These are phyloP conservation scores for Gigaspora rosea DNA, from an alignment of 192 early-diverging fungal genomes.

Conservation along the genomic window DNA sequence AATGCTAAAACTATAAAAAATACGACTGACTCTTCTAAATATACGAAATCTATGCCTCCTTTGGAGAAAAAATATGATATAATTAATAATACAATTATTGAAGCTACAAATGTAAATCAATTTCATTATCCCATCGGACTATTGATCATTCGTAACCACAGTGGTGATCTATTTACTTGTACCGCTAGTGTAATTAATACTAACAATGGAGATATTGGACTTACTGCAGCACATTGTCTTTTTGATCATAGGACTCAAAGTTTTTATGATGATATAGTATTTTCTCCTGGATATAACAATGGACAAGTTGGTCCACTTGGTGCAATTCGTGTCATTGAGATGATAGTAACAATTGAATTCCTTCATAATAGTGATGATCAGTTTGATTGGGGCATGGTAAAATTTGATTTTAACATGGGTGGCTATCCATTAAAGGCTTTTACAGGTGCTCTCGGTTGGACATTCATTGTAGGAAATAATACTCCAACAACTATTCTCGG, in stretches of 20 bases:
- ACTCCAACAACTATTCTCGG: not conserved
- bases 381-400: not conserved
- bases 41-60: not conserved
- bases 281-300: no score
- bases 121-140: not conserved
- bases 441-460: not conserved
- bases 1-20: not conserved
- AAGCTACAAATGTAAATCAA: not conserved
- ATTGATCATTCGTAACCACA: not conserved
- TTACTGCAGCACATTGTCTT: conserved; percentile 15
- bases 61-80: not conserved
- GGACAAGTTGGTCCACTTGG: not conserved
- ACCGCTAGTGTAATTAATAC: conserved; percentile 6
- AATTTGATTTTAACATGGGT: not conserved
- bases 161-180: not conserved
- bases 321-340: not conserved
- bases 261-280: not conserved
- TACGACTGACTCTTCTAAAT: not conserved
- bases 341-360: not conserved
- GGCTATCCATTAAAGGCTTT: not conserved
- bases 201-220: not conserved
- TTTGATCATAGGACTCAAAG: not conserved
- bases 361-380: not conserved
- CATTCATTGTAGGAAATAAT: not conserved
- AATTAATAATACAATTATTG: not conserved